Evolutionary conservation across 2,329 filamentous ascomycete genomes (phyloP).

Genomic region (Keithomyces neogunnii): DNA sequence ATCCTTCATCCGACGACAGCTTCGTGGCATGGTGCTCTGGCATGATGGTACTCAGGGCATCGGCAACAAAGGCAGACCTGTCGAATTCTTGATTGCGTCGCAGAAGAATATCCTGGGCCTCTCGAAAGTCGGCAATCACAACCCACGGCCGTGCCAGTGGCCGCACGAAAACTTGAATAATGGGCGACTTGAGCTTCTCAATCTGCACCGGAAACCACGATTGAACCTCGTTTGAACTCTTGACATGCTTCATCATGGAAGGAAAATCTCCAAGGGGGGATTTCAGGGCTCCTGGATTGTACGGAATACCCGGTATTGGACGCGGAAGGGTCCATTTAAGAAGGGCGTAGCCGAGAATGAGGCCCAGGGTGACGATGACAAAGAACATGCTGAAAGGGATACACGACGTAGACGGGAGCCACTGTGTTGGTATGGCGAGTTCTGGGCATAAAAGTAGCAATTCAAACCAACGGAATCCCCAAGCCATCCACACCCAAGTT

Average conservation of each 20-base stretch:
- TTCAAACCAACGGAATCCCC: too few relatives aligned
- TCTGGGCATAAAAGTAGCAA: too few relatives aligned
- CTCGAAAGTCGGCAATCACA: constrained; percentile 23
- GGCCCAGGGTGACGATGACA: neutral
- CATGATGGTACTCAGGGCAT: too few relatives aligned
- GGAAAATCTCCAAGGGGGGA: constrained; percentile 16
- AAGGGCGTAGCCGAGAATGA: constrained; percentile 6
- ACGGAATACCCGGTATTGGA: constrained; percentile 19
- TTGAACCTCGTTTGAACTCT: constrained; percentile 12
- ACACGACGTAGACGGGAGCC: too few relatives aligned
- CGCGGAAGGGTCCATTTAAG: constrained; percentile 7
- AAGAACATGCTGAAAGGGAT: too few relatives aligned
- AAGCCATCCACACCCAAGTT: too few relatives aligned
- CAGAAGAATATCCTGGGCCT: constrained; percentile 23
- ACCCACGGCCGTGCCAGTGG: constrained; percentile 23
- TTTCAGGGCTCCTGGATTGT: constrained; percentile 13
- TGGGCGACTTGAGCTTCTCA: constrained; percentile 15
- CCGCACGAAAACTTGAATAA: constrained; percentile 25
- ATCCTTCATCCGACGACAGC: constrained; percentile 25
- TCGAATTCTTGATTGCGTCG: constrained; percentile 25
- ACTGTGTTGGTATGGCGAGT: too few relatives aligned
- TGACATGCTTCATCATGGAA: constrained; percentile 2
- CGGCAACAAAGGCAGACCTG: constrained; percentile 14
- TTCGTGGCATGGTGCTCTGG: constrained; percentile 12
- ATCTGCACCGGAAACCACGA: constrained; percentile 19